A percentile compares a stretch with the other conserved stretches of the same genome.
Conservation (phyloP, 768 basidiomycete species). For the Tulasnella sp. region DNA sequence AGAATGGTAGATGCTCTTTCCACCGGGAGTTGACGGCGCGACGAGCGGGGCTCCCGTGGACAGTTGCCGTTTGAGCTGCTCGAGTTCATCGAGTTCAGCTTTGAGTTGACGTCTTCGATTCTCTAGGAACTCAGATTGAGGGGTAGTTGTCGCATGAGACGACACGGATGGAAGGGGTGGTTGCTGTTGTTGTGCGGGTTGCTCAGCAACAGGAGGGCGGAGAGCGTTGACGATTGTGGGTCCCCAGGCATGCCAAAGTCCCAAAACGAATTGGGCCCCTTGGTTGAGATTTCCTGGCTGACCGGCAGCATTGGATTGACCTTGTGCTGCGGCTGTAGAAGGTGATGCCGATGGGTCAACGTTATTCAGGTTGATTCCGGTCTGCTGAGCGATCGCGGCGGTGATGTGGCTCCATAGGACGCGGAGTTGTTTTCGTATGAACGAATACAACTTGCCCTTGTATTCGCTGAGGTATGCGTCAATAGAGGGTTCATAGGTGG, state of each 20-base stretch:
- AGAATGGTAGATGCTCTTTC: background rate
- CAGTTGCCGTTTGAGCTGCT: background rate
- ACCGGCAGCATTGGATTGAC: background rate
- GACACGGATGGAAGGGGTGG: conserved; percentile 34
- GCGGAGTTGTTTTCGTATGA: conserved; percentile 50
- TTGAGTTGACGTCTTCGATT: background rate
- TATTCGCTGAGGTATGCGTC: conserved; percentile 63
- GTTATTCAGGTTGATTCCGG: conserved; percentile 11
- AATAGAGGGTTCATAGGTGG: conserved; percentile 70
- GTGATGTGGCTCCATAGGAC: conserved; percentile 54
- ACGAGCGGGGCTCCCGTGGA: background rate
- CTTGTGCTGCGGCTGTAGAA: background rate
- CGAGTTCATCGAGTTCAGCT: conserved; percentile 36
- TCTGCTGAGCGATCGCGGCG: conserved; percentile 21
- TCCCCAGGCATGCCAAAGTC: conserved; percentile 69
- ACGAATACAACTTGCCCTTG: conserved; percentile 45
- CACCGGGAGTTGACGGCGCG: background rate
- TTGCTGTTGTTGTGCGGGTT: conserved; percentile 28
- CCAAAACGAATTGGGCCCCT: conserved; percentile 47
- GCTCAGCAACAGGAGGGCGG: conserved; percentile 37
- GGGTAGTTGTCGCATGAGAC: conserved; percentile 15
- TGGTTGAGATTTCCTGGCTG: conserved; percentile 36
- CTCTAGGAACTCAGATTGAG: background rate
- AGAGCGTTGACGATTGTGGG: conserved; percentile 59
- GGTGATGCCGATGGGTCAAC: background rate